Evolutionary conservation across 2,329 filamentous ascomycete species (phyloP).

Genomic region (Helotiales sp.): DNA sequence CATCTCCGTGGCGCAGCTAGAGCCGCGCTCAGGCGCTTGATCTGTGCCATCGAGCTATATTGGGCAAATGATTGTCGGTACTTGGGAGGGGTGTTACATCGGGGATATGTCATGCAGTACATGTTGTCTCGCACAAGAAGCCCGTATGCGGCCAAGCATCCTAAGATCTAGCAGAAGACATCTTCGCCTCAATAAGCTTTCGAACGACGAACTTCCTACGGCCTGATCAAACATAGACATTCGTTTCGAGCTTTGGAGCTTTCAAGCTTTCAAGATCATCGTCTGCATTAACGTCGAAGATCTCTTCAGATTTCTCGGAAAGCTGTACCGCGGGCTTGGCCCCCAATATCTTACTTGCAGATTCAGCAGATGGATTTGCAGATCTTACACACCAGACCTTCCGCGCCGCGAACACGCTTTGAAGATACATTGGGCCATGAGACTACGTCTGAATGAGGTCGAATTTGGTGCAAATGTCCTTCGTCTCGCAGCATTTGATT

Average conservation of each 20-base stretch:
- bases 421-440: background rate
- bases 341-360: background rate
- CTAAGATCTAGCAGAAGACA: too few relatives aligned
- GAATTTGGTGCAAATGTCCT: too few relatives aligned
- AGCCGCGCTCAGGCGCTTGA: background rate
- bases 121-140: too few relatives aligned
- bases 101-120: background rate
- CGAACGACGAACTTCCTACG: background rate
- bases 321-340: background rate
- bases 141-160: too few relatives aligned
- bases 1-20: background rate
- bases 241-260: too few relatives aligned
- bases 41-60: background rate
- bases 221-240: background rate
- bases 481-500: too few relatives aligned
- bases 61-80: background rate
- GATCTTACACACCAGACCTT: background rate
- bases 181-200: too few relatives aligned
- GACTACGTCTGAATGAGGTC: too few relatives aligned
- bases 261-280: background rate
- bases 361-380: background rate
- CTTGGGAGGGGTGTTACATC: background rate
- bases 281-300: background rate
- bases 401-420: background rate
- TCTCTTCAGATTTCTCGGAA: background rate